Base-by-base conservation (phyloP, 2,329 filamentous ascomycete genomes). In the Ceratocystis albifundus region DNA sequence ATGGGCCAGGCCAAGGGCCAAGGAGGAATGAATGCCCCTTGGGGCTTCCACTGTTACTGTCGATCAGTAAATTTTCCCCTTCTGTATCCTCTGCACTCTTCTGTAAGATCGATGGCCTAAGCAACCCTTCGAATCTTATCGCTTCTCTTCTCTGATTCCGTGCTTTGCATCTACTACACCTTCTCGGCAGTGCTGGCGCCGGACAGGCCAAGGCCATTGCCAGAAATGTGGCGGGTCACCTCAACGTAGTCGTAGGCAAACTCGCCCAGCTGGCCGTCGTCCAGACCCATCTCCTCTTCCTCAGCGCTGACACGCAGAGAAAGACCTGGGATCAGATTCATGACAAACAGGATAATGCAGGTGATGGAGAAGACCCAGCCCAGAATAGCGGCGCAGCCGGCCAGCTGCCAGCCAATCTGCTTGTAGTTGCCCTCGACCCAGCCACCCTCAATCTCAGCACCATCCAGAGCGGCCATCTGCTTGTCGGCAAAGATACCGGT, bases 191-290 rank as follows among this genome's bases (percentile, higher is more conserved):
- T 62, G 25, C 67, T 67, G 55, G 12, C 62, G 17, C 46, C 44
- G 15, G 66, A 65, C 4, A 65, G 66, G 7, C 67, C 65, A 2
- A 70, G 57, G n/a, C 70, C 69, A 46, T 77, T 25, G 10, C 36
- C 80, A 68, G 75, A 77, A 66, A 91, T 84, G 71, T 92, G 87
- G 66, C 82, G 79, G 50, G 79, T 79, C 61, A 84, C 73, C 82
- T 91, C 88, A 71, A 91, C 88, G 74, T 91, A 91, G 74, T 91
- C 88, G 78, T 90, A 91, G 32, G 88, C 88, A 72, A 91, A 91
- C 77, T 92, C 88, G 75, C 88, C 88, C 64, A 90, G 85, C 77
- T 91, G 86, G 74, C 84, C 82, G 72, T 90, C 88, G 72, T 91
- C 88, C 36, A 85, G 77, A 63, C 87, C 87, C 28, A 87, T 78